phyloP scores from a whole-genome alignment of 768 basidiomycete species.

The Thelephora aurantiotincta region DNA sequence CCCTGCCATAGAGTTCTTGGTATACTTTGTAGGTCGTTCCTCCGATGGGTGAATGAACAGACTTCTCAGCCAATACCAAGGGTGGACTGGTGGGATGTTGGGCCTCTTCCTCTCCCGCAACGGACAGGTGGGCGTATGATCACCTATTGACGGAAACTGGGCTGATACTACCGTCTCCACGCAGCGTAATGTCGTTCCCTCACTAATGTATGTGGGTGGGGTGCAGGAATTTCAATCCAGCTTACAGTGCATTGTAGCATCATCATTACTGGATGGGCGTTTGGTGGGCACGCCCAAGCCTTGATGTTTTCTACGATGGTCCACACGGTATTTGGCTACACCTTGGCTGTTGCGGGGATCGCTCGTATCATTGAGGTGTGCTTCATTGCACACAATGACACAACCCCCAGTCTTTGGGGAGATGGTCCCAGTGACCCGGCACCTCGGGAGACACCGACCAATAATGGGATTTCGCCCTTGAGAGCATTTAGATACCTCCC shows the following conservation, averaged over 20 bases:
- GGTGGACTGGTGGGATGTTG: constrained; percentile 89
- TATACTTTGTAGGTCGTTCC: constrained; percentile 44
- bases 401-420: constrained; percentile 23
- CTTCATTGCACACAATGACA: constrained; percentile 39
- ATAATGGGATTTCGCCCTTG: constrained; percentile 20
- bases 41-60: background rate
- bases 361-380: constrained; percentile 75
- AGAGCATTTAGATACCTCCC: constrained; percentile 76
- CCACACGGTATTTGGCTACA: constrained; percentile 73
- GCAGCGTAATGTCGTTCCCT: constrained; percentile 69
- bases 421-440: constrained; percentile 47
- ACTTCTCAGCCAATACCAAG: constrained; percentile 20
- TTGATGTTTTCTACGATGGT: constrained; percentile 78
- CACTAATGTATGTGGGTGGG: constrained; percentile 48
- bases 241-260: constrained; percentile 30
- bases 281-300: constrained; percentile 81
- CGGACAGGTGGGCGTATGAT: constrained; percentile 40
- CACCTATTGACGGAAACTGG: background rate
- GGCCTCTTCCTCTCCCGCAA: constrained; percentile 74
- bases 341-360: constrained; percentile 72
- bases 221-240: background rate
- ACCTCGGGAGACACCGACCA: constrained; percentile 34
- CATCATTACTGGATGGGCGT: constrained; percentile 86
- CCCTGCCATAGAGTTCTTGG: constrained; percentile 42
- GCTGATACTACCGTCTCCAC: background rate